These are phyloP conservation scores for Maudiozyma pseudohumilis DNA, from an alignment of 805 yeast species.

Conservation along the genomic window DNA sequence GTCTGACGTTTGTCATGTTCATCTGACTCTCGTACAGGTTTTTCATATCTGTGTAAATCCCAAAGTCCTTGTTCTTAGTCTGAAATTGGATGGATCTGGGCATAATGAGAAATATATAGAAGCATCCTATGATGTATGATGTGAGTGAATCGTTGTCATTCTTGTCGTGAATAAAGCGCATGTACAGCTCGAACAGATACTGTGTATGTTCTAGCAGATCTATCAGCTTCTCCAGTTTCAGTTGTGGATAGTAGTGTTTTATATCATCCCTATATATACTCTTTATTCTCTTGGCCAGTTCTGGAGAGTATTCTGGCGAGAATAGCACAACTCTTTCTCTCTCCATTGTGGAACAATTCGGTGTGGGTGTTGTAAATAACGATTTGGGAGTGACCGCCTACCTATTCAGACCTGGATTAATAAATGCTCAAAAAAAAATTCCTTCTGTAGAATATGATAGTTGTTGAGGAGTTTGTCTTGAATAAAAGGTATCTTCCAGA, in stretches of 20 bases:
- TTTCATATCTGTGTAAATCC: constrained; percentile 30
- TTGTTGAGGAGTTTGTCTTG: too few relatives aligned
- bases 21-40: constrained; percentile 30
- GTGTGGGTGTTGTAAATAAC: too few relatives aligned
- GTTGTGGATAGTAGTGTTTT: constrained; percentile 22
- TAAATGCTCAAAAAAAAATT: too few relatives aligned
- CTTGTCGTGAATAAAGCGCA: constrained; percentile 12
- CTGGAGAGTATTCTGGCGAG: constrained; percentile 35
- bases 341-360: too few relatives aligned
- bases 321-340: constrained; percentile 8
- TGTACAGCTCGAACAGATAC: constrained; percentile 29
- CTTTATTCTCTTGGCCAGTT: constrained; percentile 22
- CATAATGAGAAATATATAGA: constrained; percentile 30
- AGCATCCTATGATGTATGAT: constrained; percentile 31
- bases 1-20: constrained; percentile 33
- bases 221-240: constrained; percentile 29
- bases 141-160: constrained; percentile 24
- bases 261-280: constrained; percentile 29
- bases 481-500: too few relatives aligned
- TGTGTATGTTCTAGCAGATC: constrained; percentile 32
- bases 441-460: too few relatives aligned
- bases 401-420: too few relatives aligned
- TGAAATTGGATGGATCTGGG: constrained; percentile 35
- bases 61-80: constrained; percentile 32
- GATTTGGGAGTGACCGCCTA: too few relatives aligned